Evolutionary conservation across 2,329 filamentous ascomycete species (phyloP), one percentile per base, ranked within the genome.

Genomic region (Aspergillus alliaceus): DNA sequence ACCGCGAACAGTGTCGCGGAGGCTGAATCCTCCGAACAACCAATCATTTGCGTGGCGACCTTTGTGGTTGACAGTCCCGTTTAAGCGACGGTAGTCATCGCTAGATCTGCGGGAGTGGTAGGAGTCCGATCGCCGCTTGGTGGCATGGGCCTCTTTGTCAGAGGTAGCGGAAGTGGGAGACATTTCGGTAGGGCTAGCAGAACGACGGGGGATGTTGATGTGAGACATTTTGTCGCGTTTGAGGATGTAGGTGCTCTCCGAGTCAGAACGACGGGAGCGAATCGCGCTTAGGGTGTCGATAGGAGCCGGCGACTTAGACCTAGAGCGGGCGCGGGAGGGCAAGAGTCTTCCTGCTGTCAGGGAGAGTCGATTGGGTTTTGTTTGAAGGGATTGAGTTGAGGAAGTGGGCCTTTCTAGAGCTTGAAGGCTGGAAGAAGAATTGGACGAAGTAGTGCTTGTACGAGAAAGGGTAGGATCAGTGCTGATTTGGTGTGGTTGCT

Each of bases 21-120:
- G 66, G 61, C 77, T 80, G 64, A 81, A 78, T 1, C 78, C 77
- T 20, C 75, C 74, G 57, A 82, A 82, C 5, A 82, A 70, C 80
- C 80, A 82, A 53, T 81, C 77, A 54, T 82, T 81, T 18, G 74
- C 76, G 65, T 82, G 80, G 8, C 80, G 75, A 14, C 80, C 80
- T 53, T 71, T 79, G 56, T 82, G 74, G 50, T 73, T 75, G 40
- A 78, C 65, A 0, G 75, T 78, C 18, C 72, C 71, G 48, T 66
- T 75, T 51, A 74, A 73, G 58, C 75, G 72, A 51, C 71, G 73
- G 51, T 75, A 70, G 49, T 75, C 71, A 12, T 67, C 64, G 51
- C 68, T 70, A 49, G 62, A 68, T 44, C 66, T 68, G 48, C 66
- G 65, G 27, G 64, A 65, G 25, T 59, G 60, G n/a, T 61, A 65